Evolutionary conservation across 345 rosid genomes (phyloP), one percentile per base, ranked within the genome.

Genomic region (Citrus glauca): DNA sequence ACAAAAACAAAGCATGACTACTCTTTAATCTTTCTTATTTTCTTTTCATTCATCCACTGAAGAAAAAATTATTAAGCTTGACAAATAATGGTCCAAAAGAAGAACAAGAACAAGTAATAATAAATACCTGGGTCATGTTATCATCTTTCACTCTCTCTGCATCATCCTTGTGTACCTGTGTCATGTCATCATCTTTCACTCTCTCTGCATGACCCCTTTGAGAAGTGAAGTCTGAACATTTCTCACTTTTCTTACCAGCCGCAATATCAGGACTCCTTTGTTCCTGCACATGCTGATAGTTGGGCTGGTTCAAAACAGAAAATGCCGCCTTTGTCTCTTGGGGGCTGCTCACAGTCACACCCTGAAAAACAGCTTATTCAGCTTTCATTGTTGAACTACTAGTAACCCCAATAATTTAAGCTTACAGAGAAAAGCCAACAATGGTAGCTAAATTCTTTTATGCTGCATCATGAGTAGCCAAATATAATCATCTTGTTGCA

Each of bases 121-220:
- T 55, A n/a, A 65, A 64, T 88, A 93, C 98, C 97, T 88, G 91
- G 66, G 91, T 87, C 83, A 87, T 80, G 55, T 86, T 88, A 77
- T 91, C 85, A 69, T 88, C 83, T 79, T 86, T 87, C 76, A 64
- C 77, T 53, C 73, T 71, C 62, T 83, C 81, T 74, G 85, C 50
- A 69, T 79, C 81, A 84, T 27, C 72, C 72, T 74, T 9, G 20
- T 30, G 79, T 13, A 45, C 50, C 50, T 45, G 50, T 11, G 50
- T 3, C 50, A 45, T 13, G 50, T 45, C 50, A 45, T 91, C 85
- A 69, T 87, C 84, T 79, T 86, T 87, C 77, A 64, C 78, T 53
- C 75, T 71, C 62, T 81, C 81, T 74, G 85, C 42, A 69, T 79
- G 81, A 84, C 32, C 72, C 70, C 76, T 8, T 25, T 30, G 79